Evolutionary conservation across 768 basidiomycete genomes (phyloP), one percentile per base, ranked within the genome.

Genomic region (Tephrocybe sp.): DNA sequence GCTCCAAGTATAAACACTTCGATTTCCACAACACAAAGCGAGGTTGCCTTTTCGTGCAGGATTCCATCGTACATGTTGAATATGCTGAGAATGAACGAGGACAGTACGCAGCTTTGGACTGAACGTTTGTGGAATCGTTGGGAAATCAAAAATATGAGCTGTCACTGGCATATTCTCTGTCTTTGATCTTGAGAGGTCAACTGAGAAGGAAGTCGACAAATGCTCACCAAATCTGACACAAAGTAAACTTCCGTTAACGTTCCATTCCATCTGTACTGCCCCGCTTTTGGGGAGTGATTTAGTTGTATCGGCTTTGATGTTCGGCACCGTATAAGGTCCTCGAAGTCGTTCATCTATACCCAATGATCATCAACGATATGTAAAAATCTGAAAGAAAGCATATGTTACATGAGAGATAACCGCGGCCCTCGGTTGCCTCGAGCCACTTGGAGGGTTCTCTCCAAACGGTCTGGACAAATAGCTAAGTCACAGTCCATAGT

Each of bases 381-480:
- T 13, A 4, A 13, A 19, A 21, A 36, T n/a, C 28, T 25, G 32
- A 18, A 24, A 31, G 19, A 31, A 22, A 25, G 24, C 32, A 32
- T 9, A 60, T 77, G 21, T 9, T 43, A 92, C 94, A 97, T 19
- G 92, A 88, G 21, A 96, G 72, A 63, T 95, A 94, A 4, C 93
- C 93, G 47, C 86, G 82, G 22, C 89, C 91, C 60, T 87, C 80
- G 0, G 91, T 92, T 1, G 84, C 75, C 63, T 88, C 87, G 34
- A 92, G 68, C 94, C 94, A 98, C 53, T 84, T 83, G 0, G 74
- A 58, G 1, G 94, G 92, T 63, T 98, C 94, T 51, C 84, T 78
- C 94, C 94, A 98, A 11, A 90, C 71, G 9, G 68, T 77, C 94
- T 96, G 21, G 9, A 41, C n/a, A 21, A 15, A 7, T 24, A 32